phyloP scores from a whole-genome alignment of 177 flowering plant species.

The Vitis hybrid region DNA sequence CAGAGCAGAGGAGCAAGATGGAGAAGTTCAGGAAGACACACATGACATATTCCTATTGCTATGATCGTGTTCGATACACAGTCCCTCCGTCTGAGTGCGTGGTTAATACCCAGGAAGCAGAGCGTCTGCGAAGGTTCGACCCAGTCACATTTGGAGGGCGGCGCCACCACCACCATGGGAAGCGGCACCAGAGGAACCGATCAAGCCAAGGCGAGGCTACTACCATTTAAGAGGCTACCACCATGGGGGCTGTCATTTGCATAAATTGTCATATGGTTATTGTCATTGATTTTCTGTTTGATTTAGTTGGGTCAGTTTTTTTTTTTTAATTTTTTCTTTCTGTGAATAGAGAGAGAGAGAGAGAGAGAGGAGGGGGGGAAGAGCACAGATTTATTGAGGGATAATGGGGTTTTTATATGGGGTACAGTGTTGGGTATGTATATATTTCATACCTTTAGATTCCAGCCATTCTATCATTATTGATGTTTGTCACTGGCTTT shows the following conservation, averaged over 20 bases:
- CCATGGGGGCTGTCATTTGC: background rate
- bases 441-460: conserved; percentile 23
- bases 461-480: conserved; percentile 10
- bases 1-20: conserved; percentile 48
- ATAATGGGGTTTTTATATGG: conserved; percentile 4
- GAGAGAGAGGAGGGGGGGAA: background rate
- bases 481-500: conserved; percentile 9
- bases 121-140: conserved; percentile 41
- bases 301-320: no score
- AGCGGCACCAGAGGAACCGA: conserved; percentile 41
- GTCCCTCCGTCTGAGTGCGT: conserved; percentile 65
- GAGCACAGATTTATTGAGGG: conserved; percentile 22
- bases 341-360: conserved; percentile 19
- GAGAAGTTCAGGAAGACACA: conserved; percentile 53
- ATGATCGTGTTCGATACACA: conserved; percentile 56
- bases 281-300: conserved; percentile 3
- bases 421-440: conserved; percentile 21
- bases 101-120: conserved; percentile 43
- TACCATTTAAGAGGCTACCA: conserved; percentile 14
- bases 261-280: conserved; percentile 1
- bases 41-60: conserved; percentile 80
- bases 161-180: conserved; percentile 46
- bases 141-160: conserved; percentile 69
- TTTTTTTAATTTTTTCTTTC: conserved; percentile 5
- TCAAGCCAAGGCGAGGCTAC: conserved; percentile 16